Percentiles rank a stretch among this genome's conserved stretches.
phyloP scores from a whole-genome alignment of 192 early-diverging fungal species.

The Lobulomyces angularis region DNA sequence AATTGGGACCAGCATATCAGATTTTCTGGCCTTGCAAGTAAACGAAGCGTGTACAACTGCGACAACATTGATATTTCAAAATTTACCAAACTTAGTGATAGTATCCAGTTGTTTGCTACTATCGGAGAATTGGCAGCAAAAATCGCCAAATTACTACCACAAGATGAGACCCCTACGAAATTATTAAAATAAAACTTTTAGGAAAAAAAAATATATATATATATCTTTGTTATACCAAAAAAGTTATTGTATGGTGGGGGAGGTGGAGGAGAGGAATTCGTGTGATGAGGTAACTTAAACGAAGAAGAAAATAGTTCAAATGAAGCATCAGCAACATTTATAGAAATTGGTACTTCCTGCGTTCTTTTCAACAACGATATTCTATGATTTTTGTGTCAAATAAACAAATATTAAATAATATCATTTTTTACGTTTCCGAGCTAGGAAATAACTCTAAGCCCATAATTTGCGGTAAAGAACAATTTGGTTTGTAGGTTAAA shows the following conservation, averaged over 20 bases:
- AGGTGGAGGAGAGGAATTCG: conserved; percentile 10
- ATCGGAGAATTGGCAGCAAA: conserved; percentile 23
- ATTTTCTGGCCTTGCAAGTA: conserved; percentile 14
- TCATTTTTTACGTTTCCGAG: no score
- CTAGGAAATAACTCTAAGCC: conserved; percentile 22
- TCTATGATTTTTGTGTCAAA: no score
- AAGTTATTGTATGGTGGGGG: conserved; percentile 26
- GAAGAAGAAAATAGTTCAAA: conserved; percentile 13
- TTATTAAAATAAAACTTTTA: no score
- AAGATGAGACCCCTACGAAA: conserved; percentile 20
- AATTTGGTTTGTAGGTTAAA: conserved; percentile 9
- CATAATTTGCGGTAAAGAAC: conserved; percentile 15
- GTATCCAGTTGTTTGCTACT: conserved; percentile 25
- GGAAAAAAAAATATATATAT: no score
- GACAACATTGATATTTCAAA: conserved; percentile 24
- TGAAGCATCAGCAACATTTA: conserved; percentile 22
- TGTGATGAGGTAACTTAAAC: conserved; percentile 9
- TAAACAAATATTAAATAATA: no score
- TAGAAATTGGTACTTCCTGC: conserved; percentile 7
- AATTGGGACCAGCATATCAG: conserved; percentile 15
- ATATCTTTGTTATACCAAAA: no score
- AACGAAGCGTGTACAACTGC: conserved; percentile 18
- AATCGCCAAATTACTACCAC: conserved; percentile 24
- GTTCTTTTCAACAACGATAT: conserved; percentile 24
- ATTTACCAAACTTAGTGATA: conserved; percentile 23